Evolutionary conservation across 2,329 filamentous ascomycete species (phyloP).

Genomic region (Orbilia brochopaga): DNA sequence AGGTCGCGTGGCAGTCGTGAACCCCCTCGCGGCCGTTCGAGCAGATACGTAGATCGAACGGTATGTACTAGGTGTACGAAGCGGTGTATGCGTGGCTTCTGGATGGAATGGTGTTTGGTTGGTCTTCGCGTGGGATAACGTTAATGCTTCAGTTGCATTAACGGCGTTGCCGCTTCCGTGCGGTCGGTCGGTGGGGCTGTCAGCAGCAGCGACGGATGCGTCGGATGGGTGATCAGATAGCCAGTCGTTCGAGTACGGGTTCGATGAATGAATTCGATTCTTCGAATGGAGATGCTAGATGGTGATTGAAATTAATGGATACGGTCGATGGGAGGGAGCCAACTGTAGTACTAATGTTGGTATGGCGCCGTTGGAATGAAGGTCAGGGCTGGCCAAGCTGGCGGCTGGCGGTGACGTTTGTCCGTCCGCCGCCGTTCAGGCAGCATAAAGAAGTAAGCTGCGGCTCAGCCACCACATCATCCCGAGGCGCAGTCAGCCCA

Average conservation of each 20-base stretch:
- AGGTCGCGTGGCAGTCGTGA: background rate
- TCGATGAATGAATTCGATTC: no score
- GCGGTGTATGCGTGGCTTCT: no score
- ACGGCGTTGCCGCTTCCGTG: background rate
- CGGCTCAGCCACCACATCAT: background rate
- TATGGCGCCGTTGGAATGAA: no score
- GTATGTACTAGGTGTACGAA: no score
- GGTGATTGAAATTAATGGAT: no score
- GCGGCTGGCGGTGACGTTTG: conserved; percentile 30
- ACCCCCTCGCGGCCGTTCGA: conserved; percentile 19
- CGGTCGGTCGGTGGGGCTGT: background rate
- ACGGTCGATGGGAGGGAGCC: no score
- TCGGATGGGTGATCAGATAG: background rate
- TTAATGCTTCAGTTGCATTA: conserved; percentile 1
- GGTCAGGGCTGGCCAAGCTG: conserved; percentile 8
- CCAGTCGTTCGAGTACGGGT: no score
- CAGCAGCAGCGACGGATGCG: background rate
- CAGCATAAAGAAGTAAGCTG: background rate
- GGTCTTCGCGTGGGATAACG: no score
- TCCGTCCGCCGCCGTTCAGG: conserved; percentile 14
- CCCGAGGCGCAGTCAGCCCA: background rate
- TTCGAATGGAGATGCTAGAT: conserved; percentile 14
- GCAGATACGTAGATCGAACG: conserved; percentile 19
- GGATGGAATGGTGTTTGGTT: no score
- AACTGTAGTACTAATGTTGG: no score